Percentiles rank a stretch among this genome's conserved stretches.
These are phyloP conservation scores for Lathyrus sativus DNA, from an alignment of 306 rosid species.

Conservation along the genomic window DNA sequence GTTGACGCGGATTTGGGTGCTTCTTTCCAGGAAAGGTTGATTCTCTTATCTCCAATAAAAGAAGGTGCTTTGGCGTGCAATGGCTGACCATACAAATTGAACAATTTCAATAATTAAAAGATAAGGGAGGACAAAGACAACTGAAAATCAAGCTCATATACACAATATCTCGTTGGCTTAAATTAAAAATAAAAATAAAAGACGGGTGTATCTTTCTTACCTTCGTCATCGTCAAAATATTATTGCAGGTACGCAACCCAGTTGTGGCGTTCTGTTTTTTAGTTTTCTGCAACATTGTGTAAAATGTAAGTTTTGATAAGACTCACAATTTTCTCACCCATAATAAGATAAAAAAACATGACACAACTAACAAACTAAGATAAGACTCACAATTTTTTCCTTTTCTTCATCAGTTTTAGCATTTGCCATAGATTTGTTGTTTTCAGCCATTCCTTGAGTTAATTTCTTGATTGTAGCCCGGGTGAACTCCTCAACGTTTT, in stretches of 20 bases:
- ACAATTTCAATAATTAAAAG: constrained; percentile 8
- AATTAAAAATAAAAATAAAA: neutral
- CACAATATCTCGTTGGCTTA: constrained; percentile 1
- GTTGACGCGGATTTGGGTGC: constrained; percentile 57
- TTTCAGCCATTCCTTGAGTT: constrained; percentile 96
- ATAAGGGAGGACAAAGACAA: neutral
- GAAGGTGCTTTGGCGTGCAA: constrained; percentile 73
- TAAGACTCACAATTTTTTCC: constrained; percentile 70
- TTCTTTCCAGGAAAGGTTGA: constrained; percentile 96
- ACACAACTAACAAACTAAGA: constrained; percentile 32
- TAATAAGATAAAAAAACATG: constrained; percentile 15
- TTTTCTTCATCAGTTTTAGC: constrained; percentile 96
- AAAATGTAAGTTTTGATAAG: constrained; percentile 16
- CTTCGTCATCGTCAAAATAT: constrained; percentile 88
- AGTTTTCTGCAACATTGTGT: constrained; percentile 64
- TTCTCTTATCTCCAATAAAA: constrained; percentile 84
- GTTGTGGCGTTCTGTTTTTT: constrained; percentile 89
- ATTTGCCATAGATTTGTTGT: constrained; percentile 87
- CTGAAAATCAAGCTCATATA: constrained; percentile 17
- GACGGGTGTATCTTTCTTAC: constrained; percentile 42
- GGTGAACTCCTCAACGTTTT: constrained; percentile 80
- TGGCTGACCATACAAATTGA: constrained; percentile 43
- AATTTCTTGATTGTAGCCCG: constrained; percentile 91
- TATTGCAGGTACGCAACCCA: constrained; percentile 93
- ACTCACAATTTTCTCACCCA: neutral